Conservation (phyloP, 2,329 filamentous ascomycete genomes). For the Nothomitra cinnamomea region DNA sequence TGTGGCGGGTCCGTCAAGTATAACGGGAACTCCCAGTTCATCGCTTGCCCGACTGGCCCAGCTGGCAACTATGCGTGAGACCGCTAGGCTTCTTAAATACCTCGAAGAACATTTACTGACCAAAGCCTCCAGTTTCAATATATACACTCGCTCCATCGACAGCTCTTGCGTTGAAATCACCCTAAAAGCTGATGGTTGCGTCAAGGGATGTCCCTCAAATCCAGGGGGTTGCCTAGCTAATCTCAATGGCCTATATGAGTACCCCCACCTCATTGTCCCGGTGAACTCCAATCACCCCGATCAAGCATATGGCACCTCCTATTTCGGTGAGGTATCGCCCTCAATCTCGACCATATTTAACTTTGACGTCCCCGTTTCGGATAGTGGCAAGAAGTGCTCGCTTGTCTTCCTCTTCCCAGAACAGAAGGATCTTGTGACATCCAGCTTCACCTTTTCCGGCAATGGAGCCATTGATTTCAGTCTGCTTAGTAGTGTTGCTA, state of each 20-base stretch:
- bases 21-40: slow-evolving; percentile 36
- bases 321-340: slow-evolving; percentile 37
- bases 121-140: slow-evolving; percentile 16
- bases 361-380: slow-evolving; percentile 42
- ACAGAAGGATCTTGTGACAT: slow-evolving; percentile 39
- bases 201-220: slow-evolving; percentile 12
- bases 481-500: slow-evolving; percentile 30
- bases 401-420: slow-evolving; percentile 48
- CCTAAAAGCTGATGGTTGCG: slow-evolving; percentile 22
- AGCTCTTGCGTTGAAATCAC: slow-evolving; percentile 20
- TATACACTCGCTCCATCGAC: slow-evolving; percentile 23
- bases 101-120: not conserved
- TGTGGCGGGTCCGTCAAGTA: slow-evolving; percentile 35
- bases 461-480: slow-evolving; percentile 36
- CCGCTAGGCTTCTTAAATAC: not conserved
- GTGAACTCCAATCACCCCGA: slow-evolving; percentile 37
- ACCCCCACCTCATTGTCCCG: slow-evolving; percentile 45
- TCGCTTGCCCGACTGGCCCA: slow-evolving; percentile 39
- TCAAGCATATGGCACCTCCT: slow-evolving; percentile 34
- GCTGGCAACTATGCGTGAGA: not conserved
- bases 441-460: slow-evolving; percentile 37
- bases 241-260: slow-evolving; percentile 16
- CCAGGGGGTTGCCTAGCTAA: slow-evolving; percentile 9
- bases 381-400: slow-evolving; percentile 41
- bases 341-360: slow-evolving; percentile 45